phyloP scores from a whole-genome alignment of 345 rosid genomes.

The Brassica juncea region DNA sequence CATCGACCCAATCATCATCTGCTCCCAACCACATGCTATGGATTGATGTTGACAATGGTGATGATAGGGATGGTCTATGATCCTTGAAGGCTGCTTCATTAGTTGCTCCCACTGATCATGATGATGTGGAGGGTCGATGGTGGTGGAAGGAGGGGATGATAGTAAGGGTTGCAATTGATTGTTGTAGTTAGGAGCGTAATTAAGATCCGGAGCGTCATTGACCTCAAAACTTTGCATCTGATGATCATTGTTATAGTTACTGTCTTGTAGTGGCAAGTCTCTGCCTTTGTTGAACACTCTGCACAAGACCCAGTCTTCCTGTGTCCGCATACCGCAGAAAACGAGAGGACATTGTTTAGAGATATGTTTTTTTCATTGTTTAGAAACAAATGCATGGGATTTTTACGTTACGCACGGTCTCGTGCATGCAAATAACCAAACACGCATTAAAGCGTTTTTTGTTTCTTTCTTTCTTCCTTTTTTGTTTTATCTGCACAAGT shows the following conservation, averaged over 20 bases:
- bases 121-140: conserved; percentile 24
- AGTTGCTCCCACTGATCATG: conserved; percentile 38
- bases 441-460: conserved; percentile 37
- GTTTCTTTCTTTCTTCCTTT: conserved; percentile 28
- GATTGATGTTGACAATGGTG: conserved; percentile 28
- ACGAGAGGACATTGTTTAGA: conserved; percentile 19
- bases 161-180: conserved; percentile 20
- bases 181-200: conserved; percentile 27
- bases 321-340: conserved; percentile 43
- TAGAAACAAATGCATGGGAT: conserved; percentile 32
- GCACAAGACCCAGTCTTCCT: conserved; percentile 99
- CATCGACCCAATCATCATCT: conserved; percentile 33
- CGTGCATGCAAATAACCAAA: conserved; percentile 42
- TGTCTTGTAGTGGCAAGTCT: conserved; percentile 33
- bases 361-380: background rate
- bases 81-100: conserved; percentile 35
- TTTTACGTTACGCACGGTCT: conserved; percentile 37
- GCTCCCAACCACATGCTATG: conserved; percentile 42
- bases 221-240: conserved; percentile 17
- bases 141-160: conserved; percentile 29
- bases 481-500: conserved; percentile 9
- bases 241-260: conserved; percentile 9
- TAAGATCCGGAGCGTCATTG: conserved; percentile 28
- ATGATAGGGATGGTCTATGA: conserved; percentile 32
- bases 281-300: conserved; percentile 85